These are phyloP conservation scores for Xylaria castorea DNA, from an alignment of 495 filamentous ascomycete species.

Conservation along the genomic window DNA sequence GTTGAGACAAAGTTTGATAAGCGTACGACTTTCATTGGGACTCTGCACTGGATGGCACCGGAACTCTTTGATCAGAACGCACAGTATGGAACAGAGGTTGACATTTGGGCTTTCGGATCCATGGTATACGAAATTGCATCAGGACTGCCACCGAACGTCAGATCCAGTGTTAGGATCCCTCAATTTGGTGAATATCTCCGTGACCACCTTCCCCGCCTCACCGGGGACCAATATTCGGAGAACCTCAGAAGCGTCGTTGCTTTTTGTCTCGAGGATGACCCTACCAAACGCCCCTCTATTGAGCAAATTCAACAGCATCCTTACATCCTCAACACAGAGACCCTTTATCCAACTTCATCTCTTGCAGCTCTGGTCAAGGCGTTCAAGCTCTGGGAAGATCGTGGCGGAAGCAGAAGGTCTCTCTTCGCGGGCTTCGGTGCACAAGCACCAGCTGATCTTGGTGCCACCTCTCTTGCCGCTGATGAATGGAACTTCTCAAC, in stretches of 20 bases:
- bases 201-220: slow-evolving; percentile 70
- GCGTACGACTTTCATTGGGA: slow-evolving; percentile 90
- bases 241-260: slow-evolving; percentile 77
- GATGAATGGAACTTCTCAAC: slow-evolving; percentile 95
- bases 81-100: slow-evolving; percentile 73
- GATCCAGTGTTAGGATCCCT: slow-evolving; percentile 54
- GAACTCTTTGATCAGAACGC: slow-evolving; percentile 71
- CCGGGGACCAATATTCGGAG: slow-evolving; percentile 78
- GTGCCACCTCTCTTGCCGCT: slow-evolving; percentile 48
- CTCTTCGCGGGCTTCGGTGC: slow-evolving; percentile 81
- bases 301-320: slow-evolving; percentile 68
- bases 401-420: slow-evolving; percentile 82
- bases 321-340: slow-evolving; percentile 66
- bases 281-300: slow-evolving; percentile 74
- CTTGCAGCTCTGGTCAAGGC: slow-evolving; percentile 77
- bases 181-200: slow-evolving; percentile 68
- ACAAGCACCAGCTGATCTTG: slow-evolving; percentile 57
- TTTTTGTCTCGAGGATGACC: slow-evolving; percentile 79
- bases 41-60: slow-evolving; percentile 96
- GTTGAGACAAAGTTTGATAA: slow-evolving; percentile 85
- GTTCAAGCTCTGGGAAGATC: slow-evolving; percentile 85
- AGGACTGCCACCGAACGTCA: slow-evolving; percentile 76
- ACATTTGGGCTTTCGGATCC: slow-evolving; percentile 95
- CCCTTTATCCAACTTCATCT: slow-evolving; percentile 72
- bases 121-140: slow-evolving; percentile 92